A percentile compares a stretch with the other conserved stretches of the same genome.
Conservation (phyloP, 169 alveolate genomes). For the Besnoitia besnoiti region DNA sequence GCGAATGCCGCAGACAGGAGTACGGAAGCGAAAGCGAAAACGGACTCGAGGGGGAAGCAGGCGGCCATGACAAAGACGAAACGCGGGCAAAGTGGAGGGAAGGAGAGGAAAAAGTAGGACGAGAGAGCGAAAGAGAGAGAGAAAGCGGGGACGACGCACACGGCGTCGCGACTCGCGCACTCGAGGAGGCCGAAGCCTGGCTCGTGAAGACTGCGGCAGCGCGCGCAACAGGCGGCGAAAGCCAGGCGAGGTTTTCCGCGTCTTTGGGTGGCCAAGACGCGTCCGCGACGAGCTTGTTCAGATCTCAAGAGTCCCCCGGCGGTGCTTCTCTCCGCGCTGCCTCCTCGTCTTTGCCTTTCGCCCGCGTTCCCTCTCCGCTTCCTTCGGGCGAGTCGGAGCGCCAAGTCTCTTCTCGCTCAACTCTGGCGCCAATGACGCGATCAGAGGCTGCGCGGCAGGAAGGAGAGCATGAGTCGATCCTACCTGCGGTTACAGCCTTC, state of each 20-base stretch:
- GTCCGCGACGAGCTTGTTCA: too few relatives aligned
- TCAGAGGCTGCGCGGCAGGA: too few relatives aligned
- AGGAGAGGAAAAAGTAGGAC: neutral
- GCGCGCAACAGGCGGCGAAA: neutral
- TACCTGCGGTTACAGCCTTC: too few relatives aligned
- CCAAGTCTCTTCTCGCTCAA: neutral
- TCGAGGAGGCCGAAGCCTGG: neutral
- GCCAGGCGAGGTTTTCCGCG: too few relatives aligned
- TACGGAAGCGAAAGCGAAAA: neutral
- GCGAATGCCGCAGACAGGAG: neutral
- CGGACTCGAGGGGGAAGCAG: neutral
- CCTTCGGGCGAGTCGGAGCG: neutral
- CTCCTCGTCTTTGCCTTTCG: neutral
- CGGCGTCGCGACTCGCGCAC: neutral
- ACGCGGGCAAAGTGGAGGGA: neutral
- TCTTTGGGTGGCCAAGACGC: too few relatives aligned
- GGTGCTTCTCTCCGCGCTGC: neutral
- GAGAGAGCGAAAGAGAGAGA: neutral
- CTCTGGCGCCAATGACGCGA: too few relatives aligned
- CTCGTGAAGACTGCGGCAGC: neutral
- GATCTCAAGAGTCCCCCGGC: too few relatives aligned
- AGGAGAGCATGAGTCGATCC: too few relatives aligned
- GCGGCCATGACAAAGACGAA: neutral
- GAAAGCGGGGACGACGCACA: neutral
- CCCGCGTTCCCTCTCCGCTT: neutral